Percentiles rank a stretch among this genome's conserved stretches.
These are phyloP conservation scores for Colletotrichum cereale DNA, from an alignment of 2,329 filamentous ascomycete genomes.

Conservation along the genomic window DNA sequence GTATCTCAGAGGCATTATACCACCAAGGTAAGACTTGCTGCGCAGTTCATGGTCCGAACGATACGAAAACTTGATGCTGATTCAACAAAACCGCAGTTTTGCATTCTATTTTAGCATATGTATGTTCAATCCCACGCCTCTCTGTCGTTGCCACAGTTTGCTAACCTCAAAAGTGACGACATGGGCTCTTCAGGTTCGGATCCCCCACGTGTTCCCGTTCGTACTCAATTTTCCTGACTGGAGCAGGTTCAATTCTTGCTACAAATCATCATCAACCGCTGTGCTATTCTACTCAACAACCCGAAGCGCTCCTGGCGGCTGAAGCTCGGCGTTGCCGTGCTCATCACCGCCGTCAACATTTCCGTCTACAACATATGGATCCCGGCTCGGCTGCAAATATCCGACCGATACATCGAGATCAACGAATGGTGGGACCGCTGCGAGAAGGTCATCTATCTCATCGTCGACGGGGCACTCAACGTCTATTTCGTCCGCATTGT, in stretches of 20 bases:
- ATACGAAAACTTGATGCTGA: background rate
- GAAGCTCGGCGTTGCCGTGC: conserved; percentile 57
- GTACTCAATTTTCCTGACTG: background rate
- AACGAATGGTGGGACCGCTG: conserved; percentile 66
- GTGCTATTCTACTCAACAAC: conserved; percentile 59
- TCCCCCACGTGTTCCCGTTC: background rate
- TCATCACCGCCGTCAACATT: conserved; percentile 65
- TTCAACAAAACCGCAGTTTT: conserved; percentile 15
- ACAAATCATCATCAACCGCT: conserved; percentile 68
- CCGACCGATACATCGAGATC: conserved; percentile 54
- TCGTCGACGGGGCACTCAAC: conserved; percentile 63
- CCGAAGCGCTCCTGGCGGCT: conserved; percentile 51
- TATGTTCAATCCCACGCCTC: conserved; percentile 1
- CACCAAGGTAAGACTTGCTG: conserved; percentile 26
- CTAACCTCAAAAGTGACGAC: conserved; percentile 44
- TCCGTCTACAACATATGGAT: conserved; percentile 68
- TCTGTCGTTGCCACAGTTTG: background rate
- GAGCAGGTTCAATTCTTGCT: conserved; percentile 61
- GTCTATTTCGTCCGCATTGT: conserved; percentile 59
- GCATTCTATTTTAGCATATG: conserved; percentile 39
- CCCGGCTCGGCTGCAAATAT: conserved; percentile 61
- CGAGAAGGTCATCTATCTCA: conserved; percentile 64
- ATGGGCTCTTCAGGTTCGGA: conserved; percentile 51
- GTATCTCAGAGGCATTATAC: conserved; percentile 40
- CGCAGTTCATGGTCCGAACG: background rate